A percentile compares a stretch with the other conserved stretches of the same genome.
These are phyloP conservation scores for Talaromyces ruber DNA, from an alignment of 495 filamentous ascomycete species.

Conservation along the genomic window DNA sequence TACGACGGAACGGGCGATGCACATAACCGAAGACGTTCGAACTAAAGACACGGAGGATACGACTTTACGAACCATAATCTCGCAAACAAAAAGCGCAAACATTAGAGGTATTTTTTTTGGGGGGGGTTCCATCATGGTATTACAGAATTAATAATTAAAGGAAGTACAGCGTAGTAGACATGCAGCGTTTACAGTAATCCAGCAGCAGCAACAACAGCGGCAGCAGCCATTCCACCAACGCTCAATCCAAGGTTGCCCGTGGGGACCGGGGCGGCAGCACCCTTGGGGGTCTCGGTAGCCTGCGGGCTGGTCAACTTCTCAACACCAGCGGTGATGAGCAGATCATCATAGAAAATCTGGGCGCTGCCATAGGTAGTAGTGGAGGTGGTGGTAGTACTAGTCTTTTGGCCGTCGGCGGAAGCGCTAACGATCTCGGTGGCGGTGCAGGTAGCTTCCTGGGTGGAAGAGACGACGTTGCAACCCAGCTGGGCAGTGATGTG, in stretches of 20 bases:
- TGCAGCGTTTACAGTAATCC: not conserved
- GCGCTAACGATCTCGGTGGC: not conserved
- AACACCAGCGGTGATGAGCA: not conserved
- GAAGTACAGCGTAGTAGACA: not conserved
- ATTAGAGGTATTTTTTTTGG: not conserved
- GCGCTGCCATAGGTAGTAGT: not conserved
- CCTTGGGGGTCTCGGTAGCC: not conserved
- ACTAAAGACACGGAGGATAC: not conserved
- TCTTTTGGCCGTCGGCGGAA: not conserved
- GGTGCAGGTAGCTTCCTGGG: not conserved
- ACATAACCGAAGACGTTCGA: not conserved
- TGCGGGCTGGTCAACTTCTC: not conserved
- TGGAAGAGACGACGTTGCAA: not conserved
- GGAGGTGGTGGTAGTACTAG: not conserved
- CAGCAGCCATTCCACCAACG: not conserved
- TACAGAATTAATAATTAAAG: not conserved
- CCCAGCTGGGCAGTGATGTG: not conserved
- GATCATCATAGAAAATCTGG: not conserved
- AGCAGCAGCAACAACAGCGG: not conserved
- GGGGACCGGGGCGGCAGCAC: not conserved
- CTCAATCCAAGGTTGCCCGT: not conserved
- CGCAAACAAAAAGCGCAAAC: not conserved
- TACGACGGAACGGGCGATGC: not conserved
- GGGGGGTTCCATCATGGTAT: not conserved
- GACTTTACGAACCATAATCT: too few relatives aligned